These are phyloP conservation scores for Phaeotremella skinneri DNA, from an alignment of 768 basidiomycete species.

Conservation along the genomic window DNA sequence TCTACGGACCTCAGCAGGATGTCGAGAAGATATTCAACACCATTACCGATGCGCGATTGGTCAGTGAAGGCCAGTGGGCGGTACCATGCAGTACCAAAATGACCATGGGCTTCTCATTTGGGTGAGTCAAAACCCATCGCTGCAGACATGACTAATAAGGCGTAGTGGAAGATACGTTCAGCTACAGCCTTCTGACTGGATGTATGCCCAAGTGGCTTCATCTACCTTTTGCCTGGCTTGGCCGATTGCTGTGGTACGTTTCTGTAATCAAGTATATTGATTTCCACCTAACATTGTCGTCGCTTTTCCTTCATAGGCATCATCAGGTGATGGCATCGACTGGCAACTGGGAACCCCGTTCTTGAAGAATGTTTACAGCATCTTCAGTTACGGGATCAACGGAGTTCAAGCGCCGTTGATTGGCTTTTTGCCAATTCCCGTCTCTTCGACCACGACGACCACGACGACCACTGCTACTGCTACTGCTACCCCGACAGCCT, in stretches of 20 bases:
- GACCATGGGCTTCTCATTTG: conserved; percentile 47
- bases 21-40: conserved; percentile 39
- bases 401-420: conserved; percentile 43
- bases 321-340: conserved; percentile 44
- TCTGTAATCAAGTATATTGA: neutral
- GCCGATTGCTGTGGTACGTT: conserved; percentile 35
- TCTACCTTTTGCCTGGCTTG: conserved; percentile 46
- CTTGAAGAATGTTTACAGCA: conserved; percentile 40
- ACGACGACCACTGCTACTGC: neutral
- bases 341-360: conserved; percentile 51
- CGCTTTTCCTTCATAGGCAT: conserved; percentile 10
- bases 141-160: neutral
- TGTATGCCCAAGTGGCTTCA: conserved; percentile 36
- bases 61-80: conserved; percentile 42
- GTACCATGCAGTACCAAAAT: conserved; percentile 44
- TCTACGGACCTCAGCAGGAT: conserved; percentile 45
- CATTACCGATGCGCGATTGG: conserved; percentile 42
- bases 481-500: neutral
- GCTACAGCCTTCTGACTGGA: conserved; percentile 49
- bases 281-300: too few species aligned
- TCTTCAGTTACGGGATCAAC: conserved; percentile 48
- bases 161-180: conserved; percentile 29
- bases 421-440: conserved; percentile 42
- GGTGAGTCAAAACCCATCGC: conserved; percentile 31
- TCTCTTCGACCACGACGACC: neutral